These are phyloP conservation scores for Paulownia fortunei DNA, from an alignment of 257 asterid species.

Conservation along the genomic window DNA sequence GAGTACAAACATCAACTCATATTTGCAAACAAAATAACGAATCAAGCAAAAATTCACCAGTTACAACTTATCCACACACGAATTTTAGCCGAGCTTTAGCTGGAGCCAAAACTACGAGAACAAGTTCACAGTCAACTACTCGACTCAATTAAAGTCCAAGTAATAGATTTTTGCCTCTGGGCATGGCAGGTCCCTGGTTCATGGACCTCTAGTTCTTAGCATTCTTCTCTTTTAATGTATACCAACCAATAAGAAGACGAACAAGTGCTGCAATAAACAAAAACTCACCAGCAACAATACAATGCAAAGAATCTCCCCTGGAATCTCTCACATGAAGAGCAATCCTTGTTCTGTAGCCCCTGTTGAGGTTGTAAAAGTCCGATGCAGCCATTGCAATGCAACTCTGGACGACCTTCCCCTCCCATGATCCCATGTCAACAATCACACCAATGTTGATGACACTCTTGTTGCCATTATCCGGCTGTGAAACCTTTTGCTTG, in stretches of 20 bases:
- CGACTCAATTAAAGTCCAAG: background rate
- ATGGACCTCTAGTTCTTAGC: background rate
- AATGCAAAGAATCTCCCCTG: constrained; percentile 31
- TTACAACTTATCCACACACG: background rate
- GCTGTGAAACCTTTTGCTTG: background rate
- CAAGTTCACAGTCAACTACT: background rate
- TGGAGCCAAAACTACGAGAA: background rate
- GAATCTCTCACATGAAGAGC: constrained; percentile 32
- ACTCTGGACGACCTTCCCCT: constrained; percentile 31
- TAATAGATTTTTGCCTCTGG: background rate
- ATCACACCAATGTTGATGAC: constrained; percentile 30
- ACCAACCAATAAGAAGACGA: background rate
- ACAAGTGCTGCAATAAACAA: background rate
- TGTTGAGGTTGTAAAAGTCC: constrained; percentile 26
- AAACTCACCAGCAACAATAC: constrained; percentile 34
- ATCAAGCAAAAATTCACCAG: background rate
- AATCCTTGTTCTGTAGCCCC: background rate
- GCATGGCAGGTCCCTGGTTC: background rate
- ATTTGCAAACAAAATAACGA: background rate
- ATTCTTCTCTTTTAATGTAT: background rate
- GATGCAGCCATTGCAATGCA: constrained; percentile 33
- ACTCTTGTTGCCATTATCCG: background rate
- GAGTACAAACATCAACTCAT: background rate
- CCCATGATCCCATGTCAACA: constrained; percentile 32
- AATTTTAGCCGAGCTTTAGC: background rate